Evolutionary conservation across 768 basidiomycete genomes (phyloP).

Genomic region (Kwoniella sp.): DNA sequence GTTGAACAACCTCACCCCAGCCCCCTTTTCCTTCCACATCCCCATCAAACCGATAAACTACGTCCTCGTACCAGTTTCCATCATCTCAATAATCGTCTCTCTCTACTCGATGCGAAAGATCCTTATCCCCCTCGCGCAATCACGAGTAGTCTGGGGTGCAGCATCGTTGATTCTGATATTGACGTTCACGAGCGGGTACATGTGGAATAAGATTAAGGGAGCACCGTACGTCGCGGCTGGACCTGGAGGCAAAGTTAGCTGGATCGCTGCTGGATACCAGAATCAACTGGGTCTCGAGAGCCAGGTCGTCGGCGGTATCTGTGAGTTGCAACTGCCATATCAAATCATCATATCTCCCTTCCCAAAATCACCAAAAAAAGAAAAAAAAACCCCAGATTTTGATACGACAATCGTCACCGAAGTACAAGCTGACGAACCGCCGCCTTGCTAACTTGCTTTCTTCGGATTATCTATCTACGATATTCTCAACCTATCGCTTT

Average conservation of each 20-base stretch:
- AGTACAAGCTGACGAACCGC: background rate
- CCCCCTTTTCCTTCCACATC: slow-evolving; percentile 73
- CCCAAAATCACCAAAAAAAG: too few species aligned
- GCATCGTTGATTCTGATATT: slow-evolving; percentile 66
- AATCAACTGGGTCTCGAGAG: slow-evolving; percentile 92
- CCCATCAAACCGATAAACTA: slow-evolving; percentile 64
- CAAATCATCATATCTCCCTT: too few species aligned
- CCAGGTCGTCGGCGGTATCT: slow-evolving; percentile 79
- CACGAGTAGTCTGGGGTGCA: slow-evolving; percentile 55
- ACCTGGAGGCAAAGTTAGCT: slow-evolving; percentile 62
- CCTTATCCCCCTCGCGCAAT: slow-evolving; percentile 49
- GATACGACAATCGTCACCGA: too few species aligned
- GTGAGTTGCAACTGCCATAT: slow-evolving; percentile 61
- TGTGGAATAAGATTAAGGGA: slow-evolving; percentile 91
- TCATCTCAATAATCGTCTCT: slow-evolving; percentile 57
- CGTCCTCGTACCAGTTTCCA: slow-evolving; percentile 60
- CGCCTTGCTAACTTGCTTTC: too few species aligned
- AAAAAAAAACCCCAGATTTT: too few species aligned
- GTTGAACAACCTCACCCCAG: slow-evolving; percentile 72
- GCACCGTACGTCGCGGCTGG: slow-evolving; percentile 67
- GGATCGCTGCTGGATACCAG: slow-evolving; percentile 86
- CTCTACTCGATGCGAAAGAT: slow-evolving; percentile 57
- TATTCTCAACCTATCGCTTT: too few species aligned
- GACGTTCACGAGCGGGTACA: slow-evolving; percentile 88
- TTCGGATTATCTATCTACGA: too few species aligned